Conservation (phyloP, 1,139 yeast species). For the Arxiozyma bovina region DNA sequence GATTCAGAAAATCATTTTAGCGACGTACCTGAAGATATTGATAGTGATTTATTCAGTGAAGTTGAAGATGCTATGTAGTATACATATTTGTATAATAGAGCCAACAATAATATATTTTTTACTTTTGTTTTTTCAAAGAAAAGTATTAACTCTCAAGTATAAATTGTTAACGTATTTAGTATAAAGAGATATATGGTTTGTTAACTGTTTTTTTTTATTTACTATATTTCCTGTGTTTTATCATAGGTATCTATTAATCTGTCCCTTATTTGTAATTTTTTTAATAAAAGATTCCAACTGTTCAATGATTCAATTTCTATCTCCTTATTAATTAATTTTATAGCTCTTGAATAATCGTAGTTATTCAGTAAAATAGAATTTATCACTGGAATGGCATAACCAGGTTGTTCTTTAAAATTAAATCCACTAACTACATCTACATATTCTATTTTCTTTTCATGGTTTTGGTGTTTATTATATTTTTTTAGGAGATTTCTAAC, state of each 20-base stretch:
- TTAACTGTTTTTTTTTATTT: not conserved
- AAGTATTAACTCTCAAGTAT: too few relatives aligned
- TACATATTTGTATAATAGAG: not conserved
- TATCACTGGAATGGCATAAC: conserved; percentile 21
- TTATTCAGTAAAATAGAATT: conserved; percentile 14
- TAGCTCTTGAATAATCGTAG: conserved; percentile 9
- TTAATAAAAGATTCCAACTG: conserved; percentile 13
- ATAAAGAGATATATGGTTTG: not conserved
- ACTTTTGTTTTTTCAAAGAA: not conserved
- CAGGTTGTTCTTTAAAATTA: conserved; percentile 21
- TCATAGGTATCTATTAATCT: conserved; percentile 12
- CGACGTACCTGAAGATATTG: conserved; percentile 37
- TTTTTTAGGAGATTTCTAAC: conserved; percentile 9
- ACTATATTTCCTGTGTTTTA: not conserved
- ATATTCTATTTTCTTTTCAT: conserved; percentile 9
- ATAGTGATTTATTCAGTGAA: conserved; percentile 37
- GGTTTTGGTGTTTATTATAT: conserved; percentile 8
- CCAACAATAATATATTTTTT: not conserved
- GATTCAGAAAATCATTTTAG: conserved; percentile 23
- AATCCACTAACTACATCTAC: conserved; percentile 25
- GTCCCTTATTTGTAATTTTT: conserved; percentile 9
- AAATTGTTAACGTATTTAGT: not conserved
- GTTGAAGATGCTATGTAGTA: conserved; percentile 24
- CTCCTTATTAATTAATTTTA: conserved; percentile 6
- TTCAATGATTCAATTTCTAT: conserved; percentile 7